A percentile compares a stretch with the other conserved stretches of the same genome.
Evolutionary conservation across 2,329 filamentous ascomycete species (phyloP).

Genomic region (Trichoderma asperellum): DNA sequence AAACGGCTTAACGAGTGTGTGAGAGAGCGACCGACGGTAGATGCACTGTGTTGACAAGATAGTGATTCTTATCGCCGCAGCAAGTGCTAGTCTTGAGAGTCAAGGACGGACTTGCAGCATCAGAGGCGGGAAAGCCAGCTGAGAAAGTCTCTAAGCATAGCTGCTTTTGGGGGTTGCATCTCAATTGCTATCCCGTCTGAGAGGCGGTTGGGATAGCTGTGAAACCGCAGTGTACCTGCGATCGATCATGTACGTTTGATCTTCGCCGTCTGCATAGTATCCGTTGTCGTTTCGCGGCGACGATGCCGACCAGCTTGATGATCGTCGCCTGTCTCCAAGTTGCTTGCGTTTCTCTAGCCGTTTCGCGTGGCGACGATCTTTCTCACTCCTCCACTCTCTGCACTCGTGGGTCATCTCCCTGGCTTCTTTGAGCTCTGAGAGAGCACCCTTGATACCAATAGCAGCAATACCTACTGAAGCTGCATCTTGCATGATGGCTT

Average conservation of each 20-base stretch:
- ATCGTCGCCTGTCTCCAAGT: constrained; percentile 43
- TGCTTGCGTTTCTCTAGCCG: constrained; percentile 47
- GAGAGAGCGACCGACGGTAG: not conserved
- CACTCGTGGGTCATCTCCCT: constrained; percentile 54
- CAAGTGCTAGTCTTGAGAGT: not conserved
- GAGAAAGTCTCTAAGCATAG: not conserved
- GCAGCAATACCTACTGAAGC: constrained; percentile 63
- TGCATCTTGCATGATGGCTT: constrained; percentile 60
- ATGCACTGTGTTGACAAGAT: not conserved
- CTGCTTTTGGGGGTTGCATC: not conserved
- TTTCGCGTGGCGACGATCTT: constrained; percentile 53
- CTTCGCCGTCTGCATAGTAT: constrained; percentile 36
- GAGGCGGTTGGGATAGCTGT: constrained; percentile 9
- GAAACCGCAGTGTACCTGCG: constrained; percentile 51
- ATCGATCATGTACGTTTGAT: constrained; percentile 51
- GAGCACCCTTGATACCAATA: constrained; percentile 60
- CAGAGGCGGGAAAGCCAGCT: not conserved
- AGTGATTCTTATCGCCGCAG: not conserved
- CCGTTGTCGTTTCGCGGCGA: constrained; percentile 42
- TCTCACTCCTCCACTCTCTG: constrained; percentile 55
- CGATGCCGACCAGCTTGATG: constrained; percentile 51
- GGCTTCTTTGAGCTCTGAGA: constrained; percentile 60
- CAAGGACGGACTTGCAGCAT: not conserved
- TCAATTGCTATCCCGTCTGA: constrained; percentile 24
- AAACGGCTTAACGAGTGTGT: not conserved